Base-by-base conservation (phyloP, 257 asterid genomes). In the Capsicum chinense region DNA sequence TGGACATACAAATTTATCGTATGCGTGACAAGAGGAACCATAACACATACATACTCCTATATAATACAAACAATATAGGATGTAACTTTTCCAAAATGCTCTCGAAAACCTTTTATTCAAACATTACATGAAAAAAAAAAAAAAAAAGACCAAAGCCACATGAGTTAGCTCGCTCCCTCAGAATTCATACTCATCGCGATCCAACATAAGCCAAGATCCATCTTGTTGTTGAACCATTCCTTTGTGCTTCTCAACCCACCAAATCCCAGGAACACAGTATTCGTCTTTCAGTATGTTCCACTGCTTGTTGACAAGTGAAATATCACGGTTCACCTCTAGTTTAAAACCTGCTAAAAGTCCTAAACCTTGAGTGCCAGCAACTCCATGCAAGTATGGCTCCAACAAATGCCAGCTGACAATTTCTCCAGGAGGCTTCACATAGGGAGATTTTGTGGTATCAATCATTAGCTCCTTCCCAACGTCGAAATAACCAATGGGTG, bases 301-400 rank as follows among this genome's bases (percentile, higher is more conserved):
- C 60, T 74, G n/a, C 17, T 74, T 48, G 1, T 74, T 74, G 1
- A 74, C 80, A 48, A 74, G 80, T 50, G 80, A 74, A 6, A 74
- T 74, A 50, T 74, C 80, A 0, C 80, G 80, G 50, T 74, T 50
- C 80, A 74, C 44, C 19, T 74, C 80, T 50, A 74, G 60, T 21
- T 74, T 74, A 74, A 74, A 50, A 21, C 60, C 44, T 0, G 60
- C 44, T 19, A 21, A 74, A 50, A 19, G n/a, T 74, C 80, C 80
- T 21, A 74, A 6, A 11, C 80, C 80, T 74, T 74, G 80, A 50
- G 58, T 48, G 11, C 80, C 80, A 11, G 80, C 60, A 1, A 74
- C 63, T 79, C 98, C 97, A 64, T 95, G 99, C 93, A 93, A 70
- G 85, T 92, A 90, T 1, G 60, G 90, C 87, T 95, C 97, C 91